Evolutionary conservation across 331 rosid genomes (phyloP).

Genomic region (Quercus tomentella): DNA sequence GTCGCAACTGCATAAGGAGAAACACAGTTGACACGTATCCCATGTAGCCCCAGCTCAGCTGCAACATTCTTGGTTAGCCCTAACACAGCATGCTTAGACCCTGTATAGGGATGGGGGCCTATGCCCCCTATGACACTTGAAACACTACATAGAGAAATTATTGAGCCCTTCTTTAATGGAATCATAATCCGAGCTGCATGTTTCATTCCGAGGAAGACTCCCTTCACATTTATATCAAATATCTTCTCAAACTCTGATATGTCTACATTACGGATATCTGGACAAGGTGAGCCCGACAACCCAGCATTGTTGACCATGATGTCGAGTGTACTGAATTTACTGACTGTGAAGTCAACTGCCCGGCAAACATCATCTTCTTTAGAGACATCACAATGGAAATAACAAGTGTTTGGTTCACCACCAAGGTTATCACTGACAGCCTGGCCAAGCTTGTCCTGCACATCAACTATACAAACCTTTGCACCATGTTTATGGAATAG

Average conservation of each 20-base stretch:
- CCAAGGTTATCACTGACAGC: conserved; percentile 49
- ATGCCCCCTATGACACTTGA: conserved; percentile 42
- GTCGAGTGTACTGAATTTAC: conserved; percentile 67
- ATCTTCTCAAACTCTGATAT: conserved; percentile 72
- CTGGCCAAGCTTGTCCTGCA: conserved; percentile 67
- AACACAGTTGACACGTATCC: conserved; percentile 87
- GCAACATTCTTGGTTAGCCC: conserved; percentile 83
- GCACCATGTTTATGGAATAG: conserved; percentile 74
- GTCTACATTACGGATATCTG: conserved; percentile 61
- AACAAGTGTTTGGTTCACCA: conserved; percentile 28
- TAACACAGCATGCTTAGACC: conserved; percentile 77
- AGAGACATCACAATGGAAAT: conserved; percentile 63
- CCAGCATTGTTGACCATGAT: conserved; percentile 92
- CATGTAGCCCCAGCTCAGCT: conserved; percentile 72
- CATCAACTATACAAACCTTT: conserved; percentile 69
- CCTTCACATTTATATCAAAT: conserved; percentile 65
- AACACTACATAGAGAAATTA: conserved; percentile 67
- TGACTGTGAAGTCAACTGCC: conserved; percentile 52
- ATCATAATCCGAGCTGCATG: conserved; percentile 73
- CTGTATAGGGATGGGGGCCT: conserved; percentile 74
- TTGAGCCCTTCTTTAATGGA: conserved; percentile 68
- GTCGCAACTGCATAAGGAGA: conserved; percentile 67
- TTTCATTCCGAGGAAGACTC: conserved; percentile 86
- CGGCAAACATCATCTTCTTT: conserved; percentile 52
- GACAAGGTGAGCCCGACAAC: conserved; percentile 56